Percentiles rank a stretch among this genome's conserved stretches.
phyloP scores from a whole-genome alignment of 495 filamentous ascomycete genomes.

The Hyaloscypha variabilis region DNA sequence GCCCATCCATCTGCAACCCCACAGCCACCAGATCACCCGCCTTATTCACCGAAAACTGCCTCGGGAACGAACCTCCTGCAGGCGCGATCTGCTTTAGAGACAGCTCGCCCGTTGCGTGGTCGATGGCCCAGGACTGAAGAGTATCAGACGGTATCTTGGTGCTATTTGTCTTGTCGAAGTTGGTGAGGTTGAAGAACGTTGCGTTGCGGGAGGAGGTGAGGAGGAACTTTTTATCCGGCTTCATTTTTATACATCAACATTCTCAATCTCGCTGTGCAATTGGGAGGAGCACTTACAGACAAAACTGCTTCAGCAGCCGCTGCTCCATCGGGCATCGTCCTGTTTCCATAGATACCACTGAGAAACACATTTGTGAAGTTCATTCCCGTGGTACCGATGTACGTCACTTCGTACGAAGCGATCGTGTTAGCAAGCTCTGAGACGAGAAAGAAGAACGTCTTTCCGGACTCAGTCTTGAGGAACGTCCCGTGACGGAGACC shows the following conservation, averaged over 20 bases:
- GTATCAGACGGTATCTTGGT: conserved; percentile 40
- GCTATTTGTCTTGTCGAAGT: conserved; percentile 45
- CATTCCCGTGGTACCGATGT: conserved; percentile 46
- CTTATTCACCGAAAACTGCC: conserved; percentile 68
- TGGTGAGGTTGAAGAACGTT: conserved; percentile 45
- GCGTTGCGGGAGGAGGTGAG: conserved; percentile 66
- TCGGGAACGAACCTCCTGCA: conserved; percentile 61
- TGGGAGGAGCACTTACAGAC: conserved; percentile 18
- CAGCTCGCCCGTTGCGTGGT: conserved; percentile 49
- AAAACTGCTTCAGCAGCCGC: conserved; percentile 61
- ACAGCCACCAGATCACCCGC: conserved; percentile 62
- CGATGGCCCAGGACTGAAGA: conserved; percentile 41
- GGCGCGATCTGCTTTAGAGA: conserved; percentile 51
- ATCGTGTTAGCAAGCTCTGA: conserved; percentile 64
- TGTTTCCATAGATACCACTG: conserved; percentile 42
- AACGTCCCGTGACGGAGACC: conserved; percentile 74
- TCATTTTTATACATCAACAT: neutral
- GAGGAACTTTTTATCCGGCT: conserved; percentile 63
- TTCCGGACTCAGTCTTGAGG: conserved; percentile 42
- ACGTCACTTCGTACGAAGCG: conserved; percentile 59
- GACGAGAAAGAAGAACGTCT: conserved; percentile 62
- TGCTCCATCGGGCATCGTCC: conserved; percentile 39
- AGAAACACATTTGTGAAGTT: conserved; percentile 46
- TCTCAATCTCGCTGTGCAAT: too few species aligned
- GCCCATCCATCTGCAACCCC: conserved; percentile 60